Evolutionary conservation across 345 rosid genomes (phyloP).

Genomic region (Melaleuca quinquenervia): DNA sequence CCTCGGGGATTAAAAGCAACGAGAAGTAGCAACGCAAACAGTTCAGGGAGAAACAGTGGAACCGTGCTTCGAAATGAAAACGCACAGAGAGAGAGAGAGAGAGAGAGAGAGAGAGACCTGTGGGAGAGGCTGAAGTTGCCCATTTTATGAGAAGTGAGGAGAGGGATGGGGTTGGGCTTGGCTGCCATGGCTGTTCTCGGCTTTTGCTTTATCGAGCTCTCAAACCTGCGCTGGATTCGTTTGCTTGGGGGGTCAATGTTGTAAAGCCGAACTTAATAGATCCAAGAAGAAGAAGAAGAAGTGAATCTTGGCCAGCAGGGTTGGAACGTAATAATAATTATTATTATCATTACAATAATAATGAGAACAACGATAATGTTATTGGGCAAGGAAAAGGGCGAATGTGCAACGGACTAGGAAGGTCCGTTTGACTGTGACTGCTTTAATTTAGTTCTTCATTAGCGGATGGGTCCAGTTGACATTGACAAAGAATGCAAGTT

Average conservation of each 20-base stretch:
- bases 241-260: not conserved
- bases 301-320: not conserved
- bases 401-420: not conserved
- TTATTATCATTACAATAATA: no score
- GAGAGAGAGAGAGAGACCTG: not conserved
- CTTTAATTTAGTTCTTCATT: not conserved
- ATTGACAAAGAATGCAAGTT: not conserved
- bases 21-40: not conserved
- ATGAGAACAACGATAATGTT: not conserved
- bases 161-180: slow-evolving; percentile 1
- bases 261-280: not conserved
- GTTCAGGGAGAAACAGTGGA: not conserved
- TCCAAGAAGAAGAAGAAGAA: not conserved
- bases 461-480: not conserved
- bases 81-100: not conserved
- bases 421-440: not conserved
- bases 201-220: not conserved
- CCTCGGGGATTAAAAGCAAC: not conserved
- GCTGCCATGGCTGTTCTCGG: not conserved
- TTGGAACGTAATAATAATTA: not conserved
- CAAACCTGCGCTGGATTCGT: not conserved
- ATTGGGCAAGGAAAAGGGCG: not conserved
- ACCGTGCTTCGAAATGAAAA: no score
- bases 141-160: slow-evolving; percentile 14
- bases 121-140: slow-evolving; percentile 15